These are phyloP conservation scores for Chaetomidium leptoderma DNA, from an alignment of 495 filamentous ascomycete genomes.

Conservation along the genomic window DNA sequence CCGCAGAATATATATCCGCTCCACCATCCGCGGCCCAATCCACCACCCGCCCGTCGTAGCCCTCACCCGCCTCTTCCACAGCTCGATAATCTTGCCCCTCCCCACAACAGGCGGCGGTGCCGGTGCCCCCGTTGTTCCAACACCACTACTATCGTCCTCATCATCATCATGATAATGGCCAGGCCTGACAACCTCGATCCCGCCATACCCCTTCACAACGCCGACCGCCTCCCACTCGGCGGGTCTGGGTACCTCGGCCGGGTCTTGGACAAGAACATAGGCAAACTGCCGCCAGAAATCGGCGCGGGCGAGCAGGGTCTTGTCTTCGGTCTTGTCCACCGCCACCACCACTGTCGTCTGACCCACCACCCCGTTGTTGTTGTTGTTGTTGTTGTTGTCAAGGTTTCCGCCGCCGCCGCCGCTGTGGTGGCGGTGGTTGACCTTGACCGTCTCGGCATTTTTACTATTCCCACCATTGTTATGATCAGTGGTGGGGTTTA, in stretches of 20 bases:
- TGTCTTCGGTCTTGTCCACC: constrained; percentile 63
- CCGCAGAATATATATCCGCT: constrained; percentile 54
- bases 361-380: constrained; percentile 16
- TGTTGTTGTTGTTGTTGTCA: background rate
- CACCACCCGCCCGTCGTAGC: constrained; percentile 56
- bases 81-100: constrained; percentile 29
- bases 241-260: constrained; percentile 44
- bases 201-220: constrained; percentile 65
- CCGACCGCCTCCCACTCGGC: constrained; percentile 69
- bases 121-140: too few relatives aligned
- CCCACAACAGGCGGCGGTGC: constrained; percentile 29
- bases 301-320: constrained; percentile 49
- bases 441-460: background rate
- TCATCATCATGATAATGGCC: constrained; percentile 12
- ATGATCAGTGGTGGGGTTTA: background rate
- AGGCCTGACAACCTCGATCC: constrained; percentile 61
- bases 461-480: too few relatives aligned
- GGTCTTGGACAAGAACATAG: constrained; percentile 71
- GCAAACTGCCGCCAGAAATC: constrained; percentile 80
- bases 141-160: too few relatives aligned
- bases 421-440: constrained; percentile 2
- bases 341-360: too few relatives aligned
- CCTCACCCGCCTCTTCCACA: constrained; percentile 30
- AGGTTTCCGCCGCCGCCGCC: background rate
- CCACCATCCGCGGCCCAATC: constrained; percentile 57